A percentile compares a stretch with the other conserved stretches of the same genome.
Evolutionary conservation across 352 stramenopile species (phyloP).

Genomic region (Globisporangium alternatum): DNA sequence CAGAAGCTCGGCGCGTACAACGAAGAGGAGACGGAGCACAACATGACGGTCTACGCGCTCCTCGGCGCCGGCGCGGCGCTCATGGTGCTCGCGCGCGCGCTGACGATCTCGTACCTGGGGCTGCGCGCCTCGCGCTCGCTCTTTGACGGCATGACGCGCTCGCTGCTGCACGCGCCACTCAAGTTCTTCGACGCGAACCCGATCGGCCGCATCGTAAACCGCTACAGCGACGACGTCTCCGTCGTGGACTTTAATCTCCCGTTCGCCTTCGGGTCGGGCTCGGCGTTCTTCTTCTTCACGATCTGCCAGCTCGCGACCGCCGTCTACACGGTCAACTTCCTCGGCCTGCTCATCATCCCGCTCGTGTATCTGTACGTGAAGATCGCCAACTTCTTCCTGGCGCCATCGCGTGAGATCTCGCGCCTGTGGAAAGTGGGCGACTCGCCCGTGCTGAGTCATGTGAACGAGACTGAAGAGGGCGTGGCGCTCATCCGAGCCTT

Average conservation of each 20-base stretch:
- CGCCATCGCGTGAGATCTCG: constrained; percentile 38
- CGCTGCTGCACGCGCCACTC: constrained; percentile 79
- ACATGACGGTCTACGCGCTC: constrained; percentile 25
- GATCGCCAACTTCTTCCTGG: constrained; percentile 33
- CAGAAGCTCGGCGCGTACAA: neutral
- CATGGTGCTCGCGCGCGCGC: constrained; percentile 25
- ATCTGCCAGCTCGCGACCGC: constrained; percentile 65
- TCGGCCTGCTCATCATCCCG: constrained; percentile 72
- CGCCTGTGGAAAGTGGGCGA: constrained; percentile 32
- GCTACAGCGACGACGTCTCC: constrained; percentile 74
- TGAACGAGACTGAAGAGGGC: constrained; percentile 41
- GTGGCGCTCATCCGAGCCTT: constrained; percentile 41
- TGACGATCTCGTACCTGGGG: constrained; percentile 22
- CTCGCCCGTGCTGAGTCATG: constrained; percentile 38
- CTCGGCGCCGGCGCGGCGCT: constrained; percentile 19
- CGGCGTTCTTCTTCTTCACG: constrained; percentile 49
- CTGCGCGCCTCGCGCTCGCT: constrained; percentile 36
- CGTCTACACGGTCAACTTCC: constrained; percentile 73
- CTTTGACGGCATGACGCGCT: constrained; percentile 72
- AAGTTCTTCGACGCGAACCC: constrained; percentile 90
- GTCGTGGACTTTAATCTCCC: constrained; percentile 59
- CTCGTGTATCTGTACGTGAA: constrained; percentile 83
- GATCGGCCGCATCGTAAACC: constrained; percentile 79
- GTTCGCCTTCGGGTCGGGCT: constrained; percentile 17
- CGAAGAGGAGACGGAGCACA: constrained; percentile 4